phyloP scores from a whole-genome alignment of 441 rosid species.

The California macrophylla region DNA sequence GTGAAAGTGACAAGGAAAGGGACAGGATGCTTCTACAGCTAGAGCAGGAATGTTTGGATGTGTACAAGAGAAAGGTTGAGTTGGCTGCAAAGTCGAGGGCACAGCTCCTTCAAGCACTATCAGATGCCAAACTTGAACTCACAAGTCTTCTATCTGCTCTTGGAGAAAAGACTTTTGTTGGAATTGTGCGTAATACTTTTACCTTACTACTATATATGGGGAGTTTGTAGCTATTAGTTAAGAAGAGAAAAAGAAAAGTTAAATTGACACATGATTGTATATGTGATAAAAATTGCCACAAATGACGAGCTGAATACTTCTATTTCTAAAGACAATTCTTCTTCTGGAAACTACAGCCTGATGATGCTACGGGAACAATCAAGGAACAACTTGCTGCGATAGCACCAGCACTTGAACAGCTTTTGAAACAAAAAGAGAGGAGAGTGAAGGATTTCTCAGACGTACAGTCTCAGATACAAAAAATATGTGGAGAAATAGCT shows the following conservation, averaged over 20 bases:
- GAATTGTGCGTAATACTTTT: conserved; percentile 45
- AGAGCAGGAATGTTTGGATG: conserved; percentile 90
- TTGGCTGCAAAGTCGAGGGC: conserved; percentile 80
- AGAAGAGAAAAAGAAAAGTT: neutral
- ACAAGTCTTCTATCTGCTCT: conserved; percentile 68
- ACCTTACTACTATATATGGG: neutral
- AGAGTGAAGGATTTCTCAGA: conserved; percentile 77
- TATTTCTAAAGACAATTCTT: neutral
- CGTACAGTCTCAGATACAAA: conserved; percentile 80
- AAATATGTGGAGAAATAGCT: conserved; percentile 80
- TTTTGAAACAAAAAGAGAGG: conserved; percentile 89
- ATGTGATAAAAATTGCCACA: neutral
- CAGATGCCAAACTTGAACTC: conserved; percentile 82
- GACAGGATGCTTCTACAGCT: conserved; percentile 86
- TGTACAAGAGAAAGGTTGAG: conserved; percentile 91
- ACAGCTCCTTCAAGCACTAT: conserved; percentile 70
- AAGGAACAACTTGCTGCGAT: conserved; percentile 90
- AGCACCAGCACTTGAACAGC: conserved; percentile 78
- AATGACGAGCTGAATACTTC: neutral
- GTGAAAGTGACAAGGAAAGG: conserved; percentile 78
- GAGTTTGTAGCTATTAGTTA: neutral
- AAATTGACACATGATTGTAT: neutral
- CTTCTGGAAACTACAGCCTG: conserved; percentile 41
- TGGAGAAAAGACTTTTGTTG: conserved; percentile 61
- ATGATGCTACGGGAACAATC: conserved; percentile 69